A percentile compares a stretch with the other conserved stretches of the same genome.
Conservation (phyloP, 202 grass and related monocot species). For the Setaria italica region DNA sequence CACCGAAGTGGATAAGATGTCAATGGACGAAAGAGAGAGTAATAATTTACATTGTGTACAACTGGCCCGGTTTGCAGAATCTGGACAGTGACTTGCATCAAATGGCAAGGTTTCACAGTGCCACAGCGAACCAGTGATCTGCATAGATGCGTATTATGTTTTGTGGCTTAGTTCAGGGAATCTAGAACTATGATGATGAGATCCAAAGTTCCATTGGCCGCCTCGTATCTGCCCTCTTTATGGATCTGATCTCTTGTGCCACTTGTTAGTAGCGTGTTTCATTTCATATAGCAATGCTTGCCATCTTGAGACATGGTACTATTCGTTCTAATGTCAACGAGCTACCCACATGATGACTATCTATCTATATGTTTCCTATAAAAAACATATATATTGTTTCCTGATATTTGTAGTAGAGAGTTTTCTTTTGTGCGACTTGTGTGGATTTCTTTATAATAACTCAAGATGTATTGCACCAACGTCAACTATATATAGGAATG, state of each 20-base stretch:
- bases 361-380: too few relatives aligned
- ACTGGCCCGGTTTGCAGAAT: neutral
- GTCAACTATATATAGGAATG: neutral
- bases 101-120: neutral
- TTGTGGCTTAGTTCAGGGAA: neutral
- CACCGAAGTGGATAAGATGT: neutral
- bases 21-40: neutral
- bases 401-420: neutral
- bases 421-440: neutral
- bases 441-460: neutral
- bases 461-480: neutral
- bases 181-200: neutral
- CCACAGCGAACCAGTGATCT: neutral
- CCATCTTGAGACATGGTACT: neutral
- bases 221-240: neutral
- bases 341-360: neutral
- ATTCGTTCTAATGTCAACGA: neutral
- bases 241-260: neutral
- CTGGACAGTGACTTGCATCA: conserved; percentile 13
- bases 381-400: neutral
- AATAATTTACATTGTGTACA: neutral
- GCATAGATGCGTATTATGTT: neutral
- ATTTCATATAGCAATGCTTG: neutral
- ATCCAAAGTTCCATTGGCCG: neutral
- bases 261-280: neutral